Evolutionary conservation across 768 basidiomycete species (phyloP).

Genomic region (Xanthoconium stramineum): DNA sequence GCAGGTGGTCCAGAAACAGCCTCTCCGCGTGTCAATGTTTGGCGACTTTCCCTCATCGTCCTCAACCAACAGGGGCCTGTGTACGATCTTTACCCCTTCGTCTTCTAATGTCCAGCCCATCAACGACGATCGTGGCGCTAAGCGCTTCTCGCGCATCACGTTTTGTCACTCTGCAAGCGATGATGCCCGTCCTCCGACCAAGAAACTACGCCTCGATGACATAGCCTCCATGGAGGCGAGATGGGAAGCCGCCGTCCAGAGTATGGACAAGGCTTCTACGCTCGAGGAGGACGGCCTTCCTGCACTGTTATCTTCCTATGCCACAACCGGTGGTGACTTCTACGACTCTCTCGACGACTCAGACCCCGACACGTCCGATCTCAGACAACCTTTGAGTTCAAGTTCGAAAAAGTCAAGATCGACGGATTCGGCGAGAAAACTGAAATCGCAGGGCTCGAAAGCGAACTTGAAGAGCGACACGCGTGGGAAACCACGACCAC

Average conservation of each 20-base stretch:
- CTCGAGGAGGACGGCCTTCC: slow-evolving; percentile 51
- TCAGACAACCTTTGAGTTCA: background rate
- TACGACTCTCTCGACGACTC: slow-evolving; percentile 28
- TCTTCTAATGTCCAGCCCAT: slow-evolving; percentile 42
- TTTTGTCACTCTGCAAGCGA: slow-evolving; percentile 24
- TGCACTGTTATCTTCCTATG: slow-evolving; percentile 33
- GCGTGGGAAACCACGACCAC: slow-evolving; percentile 2
- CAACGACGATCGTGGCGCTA: slow-evolving; percentile 28
- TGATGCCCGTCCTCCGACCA: slow-evolving; percentile 37
- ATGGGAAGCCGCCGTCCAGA: slow-evolving; percentile 49
- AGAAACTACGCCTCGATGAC: slow-evolving; percentile 42
- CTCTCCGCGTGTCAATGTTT: slow-evolving; percentile 30
- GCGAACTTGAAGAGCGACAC: slow-evolving; percentile 15
- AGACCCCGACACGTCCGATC: slow-evolving; percentile 15
- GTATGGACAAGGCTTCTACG: slow-evolving; percentile 41
- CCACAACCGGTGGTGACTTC: slow-evolving; percentile 19
- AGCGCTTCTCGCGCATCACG: slow-evolving; percentile 43
- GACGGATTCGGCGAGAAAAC: slow-evolving; percentile 11
- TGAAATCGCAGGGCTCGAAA: slow-evolving; percentile 16
- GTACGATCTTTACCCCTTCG: slow-evolving; percentile 33
- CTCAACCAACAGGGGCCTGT: slow-evolving; percentile 20
- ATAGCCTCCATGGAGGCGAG: slow-evolving; percentile 27
- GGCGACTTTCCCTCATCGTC: slow-evolving; percentile 30
- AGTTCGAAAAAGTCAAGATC: slow-evolving; percentile 7
- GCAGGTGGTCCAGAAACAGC: slow-evolving; percentile 27